Conservation (phyloP, 768 basidiomycete genomes). For the Podaxis sp. region DNA sequence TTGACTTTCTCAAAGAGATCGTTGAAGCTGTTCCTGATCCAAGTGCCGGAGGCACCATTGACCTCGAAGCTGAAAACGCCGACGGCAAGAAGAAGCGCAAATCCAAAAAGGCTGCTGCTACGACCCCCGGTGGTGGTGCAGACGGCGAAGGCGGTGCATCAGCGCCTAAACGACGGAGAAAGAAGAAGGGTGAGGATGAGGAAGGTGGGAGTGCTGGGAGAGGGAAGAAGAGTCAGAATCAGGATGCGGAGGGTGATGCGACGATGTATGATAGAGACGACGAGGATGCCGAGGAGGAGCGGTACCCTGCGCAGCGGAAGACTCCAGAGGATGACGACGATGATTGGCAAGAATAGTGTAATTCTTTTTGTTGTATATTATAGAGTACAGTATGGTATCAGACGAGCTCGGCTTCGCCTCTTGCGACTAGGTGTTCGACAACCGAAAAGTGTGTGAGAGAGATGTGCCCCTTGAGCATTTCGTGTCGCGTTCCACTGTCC, state of each 20-base stretch:
- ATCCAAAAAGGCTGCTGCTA: conserved; percentile 40
- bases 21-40: conserved; percentile 87
- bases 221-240: background rate
- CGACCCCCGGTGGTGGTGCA: conserved; percentile 27
- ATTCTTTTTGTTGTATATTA: conserved; percentile 4
- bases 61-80: conserved; percentile 59
- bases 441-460: conserved; percentile 75
- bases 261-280: conserved; percentile 12
- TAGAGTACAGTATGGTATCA: conserved; percentile 28
- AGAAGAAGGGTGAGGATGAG: conserved; percentile 34
- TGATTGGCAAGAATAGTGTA: conserved; percentile 1
- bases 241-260: conserved; percentile 13
- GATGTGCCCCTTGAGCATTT: conserved; percentile 80
- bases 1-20: conserved; percentile 94
- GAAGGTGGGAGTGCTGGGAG: conserved; percentile 12
- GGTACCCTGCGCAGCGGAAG: background rate
- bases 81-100: conserved; percentile 62
- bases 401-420: conserved; percentile 77
- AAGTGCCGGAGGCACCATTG: conserved; percentile 76
- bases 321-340: conserved; percentile 12
- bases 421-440: conserved; percentile 68
- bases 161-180: conserved; percentile 48
- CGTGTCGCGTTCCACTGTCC: conserved; percentile 60
- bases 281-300: conserved; percentile 5
- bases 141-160: conserved; percentile 26